These are phyloP conservation scores for Castanea mollissima DNA, from an alignment of 306 rosid genomes.

Conservation along the genomic window DNA sequence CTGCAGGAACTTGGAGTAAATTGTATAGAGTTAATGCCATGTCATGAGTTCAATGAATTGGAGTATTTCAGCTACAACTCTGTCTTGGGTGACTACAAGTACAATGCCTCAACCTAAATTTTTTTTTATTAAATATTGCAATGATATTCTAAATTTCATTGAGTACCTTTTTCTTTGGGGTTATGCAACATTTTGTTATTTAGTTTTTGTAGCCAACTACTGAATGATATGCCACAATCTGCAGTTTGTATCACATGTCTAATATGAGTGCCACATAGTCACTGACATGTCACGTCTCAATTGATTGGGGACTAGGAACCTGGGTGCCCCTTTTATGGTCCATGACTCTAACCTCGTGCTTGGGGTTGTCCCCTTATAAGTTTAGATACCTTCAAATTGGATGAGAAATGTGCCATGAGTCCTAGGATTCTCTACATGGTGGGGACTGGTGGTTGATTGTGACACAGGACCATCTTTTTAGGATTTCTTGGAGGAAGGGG, in stretches of 20 bases:
- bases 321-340: background rate
- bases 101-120: background rate
- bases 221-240: background rate
- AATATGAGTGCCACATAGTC: background rate
- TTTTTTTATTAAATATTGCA: background rate
- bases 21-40: conserved; percentile 95
- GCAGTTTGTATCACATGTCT: background rate
- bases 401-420: background rate
- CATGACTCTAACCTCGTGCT: background rate
- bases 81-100: conserved; percentile 79
- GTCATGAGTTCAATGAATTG: conserved; percentile 94
- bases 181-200: background rate
- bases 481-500: background rate
- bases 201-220: background rate
- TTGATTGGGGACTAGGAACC: too few species aligned
- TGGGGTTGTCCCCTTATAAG: background rate
- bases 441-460: background rate
- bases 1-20: conserved; percentile 92
- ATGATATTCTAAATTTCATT: background rate
- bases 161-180: background rate
- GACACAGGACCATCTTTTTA: background rate
- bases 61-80: conserved; percentile 83
- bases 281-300: too few species aligned
- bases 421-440: background rate
- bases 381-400: background rate